These are phyloP conservation scores for Aspergillus sclerotiicarbonarius DNA, from an alignment of 495 filamentous ascomycete species.

Conservation along the genomic window DNA sequence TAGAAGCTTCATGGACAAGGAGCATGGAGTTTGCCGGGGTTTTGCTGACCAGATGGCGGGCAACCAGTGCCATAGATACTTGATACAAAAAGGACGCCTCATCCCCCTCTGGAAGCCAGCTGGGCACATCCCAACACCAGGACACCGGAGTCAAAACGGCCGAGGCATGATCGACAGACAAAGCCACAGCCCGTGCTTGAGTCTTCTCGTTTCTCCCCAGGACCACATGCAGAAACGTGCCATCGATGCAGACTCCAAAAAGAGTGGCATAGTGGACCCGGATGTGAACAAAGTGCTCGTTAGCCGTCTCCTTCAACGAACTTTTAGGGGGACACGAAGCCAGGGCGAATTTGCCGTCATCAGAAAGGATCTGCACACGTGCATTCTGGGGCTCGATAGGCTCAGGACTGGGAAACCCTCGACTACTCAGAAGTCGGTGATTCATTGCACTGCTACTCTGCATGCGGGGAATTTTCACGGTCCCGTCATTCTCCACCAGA, in stretches of 20 bases:
- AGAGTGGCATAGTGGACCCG: too few species aligned
- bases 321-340: too few species aligned
- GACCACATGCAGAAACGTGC: not conserved
- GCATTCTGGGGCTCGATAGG: not conserved
- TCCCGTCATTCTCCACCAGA: constrained; percentile 4
- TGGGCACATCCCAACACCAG: not conserved
- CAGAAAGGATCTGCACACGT: not conserved
- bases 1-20: not conserved
- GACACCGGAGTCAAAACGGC: not conserved
- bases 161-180: not conserved
- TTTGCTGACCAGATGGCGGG: not conserved
- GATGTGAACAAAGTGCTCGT: not conserved
- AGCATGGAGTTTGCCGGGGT: not conserved
- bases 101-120: not conserved
- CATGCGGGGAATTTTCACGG: constrained; percentile 6
- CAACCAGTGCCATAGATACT: not conserved
- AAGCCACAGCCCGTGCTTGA: not conserved
- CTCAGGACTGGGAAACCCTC: not conserved
- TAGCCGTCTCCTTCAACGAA: too few species aligned
- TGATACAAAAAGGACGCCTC: not conserved
- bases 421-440: not conserved
- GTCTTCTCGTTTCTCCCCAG: not conserved
- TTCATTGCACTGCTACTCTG: not conserved
- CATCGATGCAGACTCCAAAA: not conserved
- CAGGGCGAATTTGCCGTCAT: too few species aligned